A percentile compares a stretch with the other conserved stretches of the same genome.
These are phyloP conservation scores for Tuber indicum DNA, from an alignment of 495 filamentous ascomycete species.

Conservation along the genomic window DNA sequence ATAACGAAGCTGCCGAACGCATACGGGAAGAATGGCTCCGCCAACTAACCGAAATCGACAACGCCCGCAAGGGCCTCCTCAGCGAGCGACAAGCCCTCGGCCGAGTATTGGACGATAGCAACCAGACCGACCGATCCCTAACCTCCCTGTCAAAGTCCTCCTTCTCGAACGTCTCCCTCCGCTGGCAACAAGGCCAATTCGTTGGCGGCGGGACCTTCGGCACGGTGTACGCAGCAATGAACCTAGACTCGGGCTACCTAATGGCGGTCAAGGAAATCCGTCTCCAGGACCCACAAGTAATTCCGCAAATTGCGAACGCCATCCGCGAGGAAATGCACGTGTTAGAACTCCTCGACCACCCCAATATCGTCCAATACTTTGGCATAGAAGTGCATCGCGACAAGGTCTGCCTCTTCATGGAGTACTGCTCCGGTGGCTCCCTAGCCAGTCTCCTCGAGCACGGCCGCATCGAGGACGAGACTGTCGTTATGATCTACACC, in stretches of 20 bases:
- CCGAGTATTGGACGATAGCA: slow-evolving; percentile 82
- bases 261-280: slow-evolving; percentile 99
- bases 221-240: slow-evolving; percentile 94
- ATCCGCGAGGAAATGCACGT: slow-evolving; percentile 97
- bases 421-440: slow-evolving; percentile 93
- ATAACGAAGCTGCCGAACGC: slow-evolving; percentile 70
- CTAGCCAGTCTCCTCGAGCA: slow-evolving; percentile 87
- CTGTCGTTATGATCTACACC: slow-evolving; percentile 95
- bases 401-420: slow-evolving; percentile 99
- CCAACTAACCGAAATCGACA: slow-evolving; percentile 68
- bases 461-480: slow-evolving; percentile 94
- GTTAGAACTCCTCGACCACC: slow-evolving; percentile 87
- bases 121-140: slow-evolving; percentile 89
- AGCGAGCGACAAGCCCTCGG: slow-evolving; percentile 86
- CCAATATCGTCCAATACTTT: slow-evolving; percentile 95
- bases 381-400: slow-evolving; percentile 97
- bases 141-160: slow-evolving; percentile 81
- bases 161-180: slow-evolving; percentile 84
- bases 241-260: slow-evolving; percentile 85
- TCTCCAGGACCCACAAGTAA: slow-evolving; percentile 90
- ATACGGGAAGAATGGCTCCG: slow-evolving; percentile 66
- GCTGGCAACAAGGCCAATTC: slow-evolving; percentile 97
- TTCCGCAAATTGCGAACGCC: slow-evolving; percentile 83
- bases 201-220: slow-evolving; percentile 96
- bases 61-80: slow-evolving; percentile 65